phyloP scores from a whole-genome alignment of 164 flowering plant genomes.

The Vitis cinerea region DNA sequence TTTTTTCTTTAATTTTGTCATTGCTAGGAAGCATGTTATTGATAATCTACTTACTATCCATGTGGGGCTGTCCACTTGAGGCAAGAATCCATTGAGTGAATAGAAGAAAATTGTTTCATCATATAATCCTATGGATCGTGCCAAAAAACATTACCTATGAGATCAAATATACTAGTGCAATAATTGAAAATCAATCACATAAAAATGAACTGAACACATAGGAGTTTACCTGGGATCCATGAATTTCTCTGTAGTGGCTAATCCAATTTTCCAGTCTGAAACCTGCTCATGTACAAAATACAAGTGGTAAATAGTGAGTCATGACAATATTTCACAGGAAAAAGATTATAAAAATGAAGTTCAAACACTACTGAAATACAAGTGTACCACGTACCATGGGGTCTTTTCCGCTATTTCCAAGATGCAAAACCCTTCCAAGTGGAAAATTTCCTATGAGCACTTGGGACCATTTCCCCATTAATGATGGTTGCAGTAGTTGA shows the following conservation, averaged over 20 bases:
- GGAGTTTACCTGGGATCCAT: background rate
- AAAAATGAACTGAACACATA: background rate
- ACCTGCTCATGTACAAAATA: background rate
- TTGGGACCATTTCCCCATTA: background rate
- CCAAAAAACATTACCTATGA: background rate
- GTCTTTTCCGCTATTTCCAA: background rate
- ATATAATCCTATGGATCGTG: background rate
- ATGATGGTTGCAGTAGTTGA: background rate
- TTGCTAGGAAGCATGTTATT: background rate
- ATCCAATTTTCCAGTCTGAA: background rate
- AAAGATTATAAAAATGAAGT: background rate
- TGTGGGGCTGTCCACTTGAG: background rate
- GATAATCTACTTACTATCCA: no score
- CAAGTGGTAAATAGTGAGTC: background rate
- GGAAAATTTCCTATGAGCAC: background rate
- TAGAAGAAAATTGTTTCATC: background rate
- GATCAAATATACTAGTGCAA: background rate
- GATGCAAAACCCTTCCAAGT: background rate
- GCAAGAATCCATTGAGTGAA: background rate
- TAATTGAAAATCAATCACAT: background rate
- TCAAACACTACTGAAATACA: background rate
- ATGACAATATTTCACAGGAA: background rate
- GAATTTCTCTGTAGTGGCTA: conserved; percentile 2
- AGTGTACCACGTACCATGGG: background rate
- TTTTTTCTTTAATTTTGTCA: background rate